Conservation (phyloP, 768 basidiomycete species). For the Russula virescens region DNA sequence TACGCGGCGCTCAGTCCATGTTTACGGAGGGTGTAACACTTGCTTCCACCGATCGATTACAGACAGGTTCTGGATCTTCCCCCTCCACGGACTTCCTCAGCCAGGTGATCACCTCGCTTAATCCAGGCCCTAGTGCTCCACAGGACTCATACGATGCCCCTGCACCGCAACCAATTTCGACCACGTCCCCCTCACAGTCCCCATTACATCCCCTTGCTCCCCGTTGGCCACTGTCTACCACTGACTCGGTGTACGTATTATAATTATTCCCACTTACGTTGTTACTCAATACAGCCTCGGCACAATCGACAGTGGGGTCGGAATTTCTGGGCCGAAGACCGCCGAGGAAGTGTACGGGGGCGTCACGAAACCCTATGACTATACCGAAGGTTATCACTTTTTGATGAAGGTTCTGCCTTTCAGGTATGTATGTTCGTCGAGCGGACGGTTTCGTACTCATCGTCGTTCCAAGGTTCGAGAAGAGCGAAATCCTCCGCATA, state of each 20-base stretch:
- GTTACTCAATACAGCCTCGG: conserved; percentile 13
- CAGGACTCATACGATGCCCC: conserved; percentile 1
- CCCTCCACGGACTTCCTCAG: conserved; percentile 17
- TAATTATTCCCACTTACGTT: neutral
- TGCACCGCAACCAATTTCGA: neutral
- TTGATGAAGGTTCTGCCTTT: conserved; percentile 89
- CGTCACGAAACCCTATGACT: conserved; percentile 78
- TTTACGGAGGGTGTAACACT: conserved; percentile 8
- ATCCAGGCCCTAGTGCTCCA: neutral
- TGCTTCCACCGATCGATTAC: conserved; percentile 5
- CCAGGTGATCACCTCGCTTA: conserved; percentile 8
- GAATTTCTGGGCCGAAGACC: conserved; percentile 23
- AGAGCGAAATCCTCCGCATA: conserved; percentile 90
- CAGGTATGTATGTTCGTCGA: conserved; percentile 49
- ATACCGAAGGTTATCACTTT: conserved; percentile 94
- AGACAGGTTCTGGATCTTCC: conserved; percentile 2
- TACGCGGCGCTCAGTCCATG: conserved; percentile 1
- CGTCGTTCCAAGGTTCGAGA: conserved; percentile 66
- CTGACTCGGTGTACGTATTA: conserved; percentile 22
- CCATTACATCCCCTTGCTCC: conserved; percentile 20
- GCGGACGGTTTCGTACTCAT: neutral
- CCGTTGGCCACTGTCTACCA: conserved; percentile 21
- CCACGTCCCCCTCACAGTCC: conserved; percentile 1
- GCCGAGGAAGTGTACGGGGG: conserved; percentile 51
- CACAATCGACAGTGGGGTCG: conserved; percentile 14